Evolutionary conservation across 2,329 filamentous ascomycete species (phyloP), one percentile per base, ranked within the genome.

Genomic region (Elsinoe necatrix): DNA sequence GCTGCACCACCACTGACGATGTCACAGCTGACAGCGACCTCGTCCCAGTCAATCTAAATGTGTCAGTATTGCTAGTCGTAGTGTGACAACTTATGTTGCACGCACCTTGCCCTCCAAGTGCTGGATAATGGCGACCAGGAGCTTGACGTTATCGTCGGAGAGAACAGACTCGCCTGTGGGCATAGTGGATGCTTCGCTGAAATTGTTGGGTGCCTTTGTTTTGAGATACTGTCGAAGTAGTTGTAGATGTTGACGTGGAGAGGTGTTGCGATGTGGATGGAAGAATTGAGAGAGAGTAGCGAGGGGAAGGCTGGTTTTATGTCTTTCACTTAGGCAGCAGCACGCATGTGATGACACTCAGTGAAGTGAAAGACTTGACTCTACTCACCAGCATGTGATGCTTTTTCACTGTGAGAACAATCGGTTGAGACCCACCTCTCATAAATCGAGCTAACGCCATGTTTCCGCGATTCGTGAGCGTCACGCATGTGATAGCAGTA

Each of bases 1-100:
- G 84, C 85, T 20, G 85, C 85, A 12, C 79, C 83, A 69, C 85
- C 86, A 68, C 72, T 75, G 31, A 84, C 75, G 35, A 88, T 85
- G 20, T 68, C 71, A 41, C 83, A 80, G 63, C 87, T 83, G 14
- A 75, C 71, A 9, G 82, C 82, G n/a, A 89, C 85, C 50, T 77
- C 75, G 4, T 69, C 71, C 62, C 86, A 88, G 64, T 88, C 80
- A 4, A 86, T 76, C 84, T 87, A 56, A 55, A 29, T 23, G 27
- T 47, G 25, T 29, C 27, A 39, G n/a, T 35, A 21, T 41, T 37
- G 54, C 39, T 6, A 37, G 34, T 5, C 11, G 11, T 37, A n/a
- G 14, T 4, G 9, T 12, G 12, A 37, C 31, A n/a, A 20, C 18
- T 6, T n/a, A 31, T 29, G 14, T 42, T 72, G 64, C 69, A 85